phyloP scores from a whole-genome alignment of 352 stramenopile genomes.

The Phytopythium helicoides region DNA sequence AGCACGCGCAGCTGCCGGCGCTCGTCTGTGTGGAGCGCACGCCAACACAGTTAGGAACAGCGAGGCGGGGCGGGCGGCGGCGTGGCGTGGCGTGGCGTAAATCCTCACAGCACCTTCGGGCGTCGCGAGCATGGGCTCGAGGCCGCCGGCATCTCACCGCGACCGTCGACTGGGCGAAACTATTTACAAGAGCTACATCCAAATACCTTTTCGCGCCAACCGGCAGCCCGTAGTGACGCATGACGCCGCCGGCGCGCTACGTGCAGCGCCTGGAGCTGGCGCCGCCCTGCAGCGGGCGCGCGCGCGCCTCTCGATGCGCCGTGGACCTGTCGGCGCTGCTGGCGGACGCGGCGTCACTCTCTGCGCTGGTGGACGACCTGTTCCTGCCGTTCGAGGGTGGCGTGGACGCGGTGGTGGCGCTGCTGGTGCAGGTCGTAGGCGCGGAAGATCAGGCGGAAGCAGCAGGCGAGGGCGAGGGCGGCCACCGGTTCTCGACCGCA shows the following conservation, averaged over 20 bases:
- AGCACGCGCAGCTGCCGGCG: conserved; percentile 27
- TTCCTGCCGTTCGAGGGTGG: conserved; percentile 34
- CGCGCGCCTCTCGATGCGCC: conserved; percentile 21
- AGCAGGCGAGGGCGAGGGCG: neutral
- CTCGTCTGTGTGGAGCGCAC: conserved; percentile 18
- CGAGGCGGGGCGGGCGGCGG: too few species aligned
- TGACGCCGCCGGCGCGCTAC: conserved; percentile 12
- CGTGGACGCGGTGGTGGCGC: conserved; percentile 48
- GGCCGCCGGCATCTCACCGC: too few species aligned
- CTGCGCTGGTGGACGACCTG: conserved; percentile 36
- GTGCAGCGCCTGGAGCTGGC: conserved; percentile 44
- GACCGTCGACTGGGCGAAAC: too few species aligned
- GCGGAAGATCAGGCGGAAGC: neutral
- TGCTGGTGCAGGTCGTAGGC: neutral
- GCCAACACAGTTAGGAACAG: conserved; percentile 7
- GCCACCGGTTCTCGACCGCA: conserved; percentile 27
- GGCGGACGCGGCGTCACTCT: conserved; percentile 24
- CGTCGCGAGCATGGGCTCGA: too few species aligned
- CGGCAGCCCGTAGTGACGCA: conserved; percentile 2
- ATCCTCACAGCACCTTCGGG: too few species aligned
- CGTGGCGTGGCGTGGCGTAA: too few species aligned
- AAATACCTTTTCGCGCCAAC: too few species aligned
- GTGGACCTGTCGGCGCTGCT: conserved; percentile 44
- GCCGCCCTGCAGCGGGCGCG: conserved; percentile 24
- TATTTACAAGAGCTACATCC: too few species aligned